Evolutionary conservation across 768 basidiomycete genomes (phyloP).

Genomic region (Boletus fagicola): DNA sequence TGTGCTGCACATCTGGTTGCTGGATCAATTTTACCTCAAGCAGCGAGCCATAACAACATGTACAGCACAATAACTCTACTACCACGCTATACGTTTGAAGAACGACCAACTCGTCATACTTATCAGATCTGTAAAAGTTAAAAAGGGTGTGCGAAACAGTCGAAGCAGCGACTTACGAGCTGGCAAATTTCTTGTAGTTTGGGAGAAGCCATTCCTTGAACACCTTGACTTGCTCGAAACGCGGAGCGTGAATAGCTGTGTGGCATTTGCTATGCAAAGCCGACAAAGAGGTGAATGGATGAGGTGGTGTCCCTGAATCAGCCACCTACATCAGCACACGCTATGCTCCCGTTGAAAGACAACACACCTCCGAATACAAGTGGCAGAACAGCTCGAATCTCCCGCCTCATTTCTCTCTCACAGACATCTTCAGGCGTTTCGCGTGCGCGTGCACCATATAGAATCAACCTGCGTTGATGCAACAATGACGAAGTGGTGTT

Average conservation of each 20-base stretch:
- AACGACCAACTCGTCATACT: conserved; percentile 36
- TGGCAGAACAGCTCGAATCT: conserved; percentile 63
- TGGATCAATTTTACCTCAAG: conserved; percentile 52
- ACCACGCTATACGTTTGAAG: conserved; percentile 55
- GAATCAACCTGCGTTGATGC: conserved; percentile 64
- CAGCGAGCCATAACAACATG: conserved; percentile 64
- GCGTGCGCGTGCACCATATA: conserved; percentile 68
- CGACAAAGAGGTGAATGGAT: conserved; percentile 35
- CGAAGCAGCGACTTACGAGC: conserved; percentile 38
- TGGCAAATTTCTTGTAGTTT: conserved; percentile 52
- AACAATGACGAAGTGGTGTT: conserved; percentile 56
- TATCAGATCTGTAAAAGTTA: conserved; percentile 26
- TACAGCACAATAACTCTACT: conserved; percentile 57
- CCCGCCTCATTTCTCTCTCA: conserved; percentile 69
- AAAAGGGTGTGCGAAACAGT: neutral
- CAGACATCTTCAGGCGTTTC: conserved; percentile 69
- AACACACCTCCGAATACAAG: conserved; percentile 64
- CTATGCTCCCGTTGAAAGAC: neutral
- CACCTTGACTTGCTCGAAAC: conserved; percentile 72
- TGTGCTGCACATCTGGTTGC: neutral
- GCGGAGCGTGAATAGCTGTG: conserved; percentile 51
- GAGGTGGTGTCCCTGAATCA: conserved; percentile 33
- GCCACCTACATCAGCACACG: conserved; percentile 7
- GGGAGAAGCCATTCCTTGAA: conserved; percentile 77
- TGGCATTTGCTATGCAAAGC: conserved; percentile 44